These are phyloP conservation scores for Lotmaria passim DNA, from an alignment of 208 protist species.

Conservation along the genomic window DNA sequence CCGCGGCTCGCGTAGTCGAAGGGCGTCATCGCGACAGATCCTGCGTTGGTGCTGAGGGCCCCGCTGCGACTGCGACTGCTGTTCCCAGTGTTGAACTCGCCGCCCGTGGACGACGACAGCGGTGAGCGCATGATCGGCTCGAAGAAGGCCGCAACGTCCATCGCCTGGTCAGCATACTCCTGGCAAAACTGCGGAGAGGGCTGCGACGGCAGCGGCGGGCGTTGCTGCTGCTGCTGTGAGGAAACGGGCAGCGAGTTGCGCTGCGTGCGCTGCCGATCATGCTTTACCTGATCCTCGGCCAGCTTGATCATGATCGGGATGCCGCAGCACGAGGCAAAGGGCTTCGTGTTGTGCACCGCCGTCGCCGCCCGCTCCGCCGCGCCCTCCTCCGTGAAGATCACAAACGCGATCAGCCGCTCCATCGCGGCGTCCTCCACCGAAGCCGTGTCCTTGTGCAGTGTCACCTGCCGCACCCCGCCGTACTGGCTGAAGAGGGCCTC, in stretches of 20 bases:
- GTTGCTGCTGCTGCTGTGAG: constrained; percentile 1
- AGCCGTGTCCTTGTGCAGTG: constrained; percentile 80
- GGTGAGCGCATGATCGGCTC: no score
- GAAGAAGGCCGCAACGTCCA: no score
- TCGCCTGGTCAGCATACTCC: no score
- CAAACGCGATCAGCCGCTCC: constrained; percentile 82
- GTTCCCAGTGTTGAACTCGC: not conserved
- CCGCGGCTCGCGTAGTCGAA: not conserved
- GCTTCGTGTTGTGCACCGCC: constrained; percentile 61
- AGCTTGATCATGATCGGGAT: constrained; percentile 76
- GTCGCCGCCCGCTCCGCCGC: constrained; percentile 58
- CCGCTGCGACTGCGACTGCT: not conserved
- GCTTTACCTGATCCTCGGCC: constrained; percentile 29
- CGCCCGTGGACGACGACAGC: no score
- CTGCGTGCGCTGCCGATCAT: not conserved
- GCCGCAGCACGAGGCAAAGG: constrained; percentile 49
- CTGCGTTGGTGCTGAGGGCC: not conserved
- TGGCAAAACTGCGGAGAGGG: not conserved
- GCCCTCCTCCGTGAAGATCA: constrained; percentile 63
- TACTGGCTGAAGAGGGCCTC: constrained; percentile 43
- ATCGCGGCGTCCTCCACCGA: constrained; percentile 34
- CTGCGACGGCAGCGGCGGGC: not conserved
- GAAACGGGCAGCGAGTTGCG: not conserved
- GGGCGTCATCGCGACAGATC: no score
- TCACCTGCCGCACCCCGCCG: constrained; percentile 55